Evolutionary conservation across 345 rosid species (phyloP), one percentile per base, ranked within the genome.

Genomic region (Pseudoturritis turrita): DNA sequence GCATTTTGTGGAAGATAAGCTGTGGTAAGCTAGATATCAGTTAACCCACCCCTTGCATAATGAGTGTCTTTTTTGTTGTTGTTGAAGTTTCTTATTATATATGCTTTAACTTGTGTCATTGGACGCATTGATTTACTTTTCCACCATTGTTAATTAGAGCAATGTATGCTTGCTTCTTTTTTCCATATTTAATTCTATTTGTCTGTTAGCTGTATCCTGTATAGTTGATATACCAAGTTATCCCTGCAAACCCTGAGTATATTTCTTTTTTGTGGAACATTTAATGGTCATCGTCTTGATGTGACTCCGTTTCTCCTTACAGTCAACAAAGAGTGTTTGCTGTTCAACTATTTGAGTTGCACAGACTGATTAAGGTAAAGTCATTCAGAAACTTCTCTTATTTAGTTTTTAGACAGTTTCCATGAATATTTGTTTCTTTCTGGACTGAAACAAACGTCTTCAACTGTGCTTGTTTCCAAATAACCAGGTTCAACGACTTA

Each of bases 301-400:
- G 15, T 39, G 41, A 26, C 47, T 62, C 6, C 35, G 45, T 68
- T 65, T 53, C 78, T 86, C 76, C 68, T 72, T 86, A 78, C 97
- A 89, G 97, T 81, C 98, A 93, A 75, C 98, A 90, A 85, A 87
- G 96, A 81, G 82, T 88, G 79, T 92, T 89, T 87, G 87, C 96
- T 0, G 83, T 83, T 55, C 98, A 92, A 84, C 86, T 90, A 58
- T 90, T 90, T 47, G 96, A 93, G 89, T 83, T 93, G 83, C 97
- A 93, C 79, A 85, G 96, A 78, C 83, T 93, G 78, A 84, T 90
- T 41, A 90, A 90, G 98, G 98, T 93, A 83, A 75, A 59, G 28
- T 28, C 25, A 45, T 45, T 25, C 12, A 46, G 1, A 60, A 61
- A 13, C 3, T 14, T 40, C 17, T 41, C 56, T 0, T 31, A 37